Conservation (phyloP, 2,329 filamentous ascomycete genomes). For the Fusarium xylarioides region DNA sequence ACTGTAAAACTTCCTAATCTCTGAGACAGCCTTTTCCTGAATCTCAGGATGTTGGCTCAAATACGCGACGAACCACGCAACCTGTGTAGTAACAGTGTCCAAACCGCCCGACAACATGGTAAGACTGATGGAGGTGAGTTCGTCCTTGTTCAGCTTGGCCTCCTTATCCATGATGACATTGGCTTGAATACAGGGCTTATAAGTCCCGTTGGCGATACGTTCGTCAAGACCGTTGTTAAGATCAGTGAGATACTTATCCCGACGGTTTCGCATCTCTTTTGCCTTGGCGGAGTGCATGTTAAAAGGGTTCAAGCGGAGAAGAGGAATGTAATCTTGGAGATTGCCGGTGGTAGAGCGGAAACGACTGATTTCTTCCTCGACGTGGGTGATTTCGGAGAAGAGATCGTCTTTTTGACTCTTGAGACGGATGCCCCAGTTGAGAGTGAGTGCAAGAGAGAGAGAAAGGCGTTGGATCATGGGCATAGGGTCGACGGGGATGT, state of each 20-base stretch:
- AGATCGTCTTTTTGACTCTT: constrained; percentile 65
- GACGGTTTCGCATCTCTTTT: constrained; percentile 65
- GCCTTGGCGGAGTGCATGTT: constrained; percentile 66
- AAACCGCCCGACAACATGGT: constrained; percentile 75
- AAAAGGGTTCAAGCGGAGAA: constrained; percentile 69
- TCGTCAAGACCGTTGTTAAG: constrained; percentile 68
- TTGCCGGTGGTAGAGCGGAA: constrained; percentile 69
- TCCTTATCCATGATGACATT: constrained; percentile 73
- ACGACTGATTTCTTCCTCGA: constrained; percentile 68
- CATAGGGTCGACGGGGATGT: constrained; percentile 68
- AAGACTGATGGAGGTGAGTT: constrained; percentile 71
- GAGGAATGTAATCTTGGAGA: constrained; percentile 68
- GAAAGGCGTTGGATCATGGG: constrained; percentile 73
- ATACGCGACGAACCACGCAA: constrained; percentile 71
- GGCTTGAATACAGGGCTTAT: constrained; percentile 72
- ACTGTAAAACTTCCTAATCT: constrained; percentile 64
- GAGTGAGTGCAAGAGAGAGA: constrained; percentile 68
- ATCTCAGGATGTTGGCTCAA: constrained; percentile 68
- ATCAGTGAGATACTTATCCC: constrained; percentile 67
- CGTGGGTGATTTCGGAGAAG: constrained; percentile 70
- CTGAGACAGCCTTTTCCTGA: constrained; percentile 66
- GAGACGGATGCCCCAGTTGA: constrained; percentile 73
- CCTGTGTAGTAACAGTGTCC: constrained; percentile 72
- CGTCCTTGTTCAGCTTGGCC: constrained; percentile 67
- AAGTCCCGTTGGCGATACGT: constrained; percentile 66